Percentiles rank a stretch among this genome's conserved stretches.
These are phyloP conservation scores for Uronychia binucleata DNA, from an alignment of 73 alveolate species.

Conservation along the genomic window DNA sequence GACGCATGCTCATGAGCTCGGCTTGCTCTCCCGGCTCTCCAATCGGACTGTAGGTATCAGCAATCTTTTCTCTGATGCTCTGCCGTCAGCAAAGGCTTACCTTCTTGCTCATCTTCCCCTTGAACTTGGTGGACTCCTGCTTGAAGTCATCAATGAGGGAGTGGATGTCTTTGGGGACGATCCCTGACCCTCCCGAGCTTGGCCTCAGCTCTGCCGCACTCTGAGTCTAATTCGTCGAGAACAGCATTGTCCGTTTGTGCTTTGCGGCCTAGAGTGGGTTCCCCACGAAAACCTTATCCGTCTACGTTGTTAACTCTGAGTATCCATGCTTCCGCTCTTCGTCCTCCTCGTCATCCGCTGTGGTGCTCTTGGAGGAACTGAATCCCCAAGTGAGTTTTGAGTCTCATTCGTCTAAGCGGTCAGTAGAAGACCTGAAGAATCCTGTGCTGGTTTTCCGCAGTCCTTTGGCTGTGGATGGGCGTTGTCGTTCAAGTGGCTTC, in stretches of 20 bases:
- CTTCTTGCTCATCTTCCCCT: conserved; percentile 16
- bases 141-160: conserved; percentile 24
- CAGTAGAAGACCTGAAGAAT: conserved; percentile 30
- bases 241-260: neutral
- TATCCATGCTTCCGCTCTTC: conserved; percentile 3
- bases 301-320: conserved; percentile 17
- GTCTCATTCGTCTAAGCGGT: neutral
- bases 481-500: conserved; percentile 4
- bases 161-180: conserved; percentile 27
- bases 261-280: conserved; percentile 16
- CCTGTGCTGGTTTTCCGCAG: conserved; percentile 1
- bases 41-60: neutral
- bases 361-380: neutral
- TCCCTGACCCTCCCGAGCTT: neutral
- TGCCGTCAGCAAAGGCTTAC: neutral
- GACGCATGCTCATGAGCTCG: neutral
- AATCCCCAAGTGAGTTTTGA: neutral
- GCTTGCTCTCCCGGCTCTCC: neutral
- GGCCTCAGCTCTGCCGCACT: conserved; percentile 1
- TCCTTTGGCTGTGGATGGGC: neutral
- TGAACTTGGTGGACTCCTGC: conserved; percentile 12
- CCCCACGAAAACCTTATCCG: conserved; percentile 28
- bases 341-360: neutral
- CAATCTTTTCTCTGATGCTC: neutral
- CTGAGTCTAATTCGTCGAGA: conserved; percentile 4